Evolutionary conservation across 345 rosid species (phyloP).

Genomic region (Pistacia atlantica): DNA sequence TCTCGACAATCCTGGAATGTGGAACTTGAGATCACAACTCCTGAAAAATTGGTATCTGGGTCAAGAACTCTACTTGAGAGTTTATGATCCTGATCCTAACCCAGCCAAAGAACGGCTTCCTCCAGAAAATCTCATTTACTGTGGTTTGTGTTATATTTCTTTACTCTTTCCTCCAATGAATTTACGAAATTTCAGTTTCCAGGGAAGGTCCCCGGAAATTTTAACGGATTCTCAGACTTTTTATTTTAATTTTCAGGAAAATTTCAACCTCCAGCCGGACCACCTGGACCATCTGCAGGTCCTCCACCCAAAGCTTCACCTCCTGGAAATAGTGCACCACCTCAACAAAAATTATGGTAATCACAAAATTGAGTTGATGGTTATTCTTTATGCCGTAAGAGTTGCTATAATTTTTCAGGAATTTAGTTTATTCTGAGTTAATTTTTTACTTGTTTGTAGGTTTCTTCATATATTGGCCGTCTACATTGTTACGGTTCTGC

Average conservation of each 20-base stretch:
- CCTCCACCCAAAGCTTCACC: conserved; percentile 13
- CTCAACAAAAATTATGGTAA: conserved; percentile 29
- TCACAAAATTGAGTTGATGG: neutral
- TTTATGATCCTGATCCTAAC: conserved; percentile 63
- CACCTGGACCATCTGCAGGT: conserved; percentile 23
- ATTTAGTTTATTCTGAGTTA: no score
- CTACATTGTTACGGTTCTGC: conserved; percentile 14
- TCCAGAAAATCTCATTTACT: conserved; percentile 57
- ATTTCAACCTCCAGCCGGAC: conserved; percentile 26
- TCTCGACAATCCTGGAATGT: conserved; percentile 91
- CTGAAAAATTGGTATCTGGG: conserved; percentile 75
- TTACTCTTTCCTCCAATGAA: neutral
- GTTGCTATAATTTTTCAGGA: no score
- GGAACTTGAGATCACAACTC: conserved; percentile 85
- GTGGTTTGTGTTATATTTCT: conserved; percentile 43
- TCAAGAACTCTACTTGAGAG: conserved; percentile 69
- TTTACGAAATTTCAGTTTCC: neutral
- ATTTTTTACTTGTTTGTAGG: conserved; percentile 1
- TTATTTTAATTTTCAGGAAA: conserved; percentile 29
- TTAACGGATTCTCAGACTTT: no score
- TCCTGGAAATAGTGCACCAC: conserved; percentile 8
- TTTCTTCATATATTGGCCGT: neutral
- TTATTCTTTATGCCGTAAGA: no score
- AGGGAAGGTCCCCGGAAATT: neutral
- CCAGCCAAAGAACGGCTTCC: conserved; percentile 63